Conservation (phyloP, 805 yeast genomes). For the Myxozyma geophila region DNA sequence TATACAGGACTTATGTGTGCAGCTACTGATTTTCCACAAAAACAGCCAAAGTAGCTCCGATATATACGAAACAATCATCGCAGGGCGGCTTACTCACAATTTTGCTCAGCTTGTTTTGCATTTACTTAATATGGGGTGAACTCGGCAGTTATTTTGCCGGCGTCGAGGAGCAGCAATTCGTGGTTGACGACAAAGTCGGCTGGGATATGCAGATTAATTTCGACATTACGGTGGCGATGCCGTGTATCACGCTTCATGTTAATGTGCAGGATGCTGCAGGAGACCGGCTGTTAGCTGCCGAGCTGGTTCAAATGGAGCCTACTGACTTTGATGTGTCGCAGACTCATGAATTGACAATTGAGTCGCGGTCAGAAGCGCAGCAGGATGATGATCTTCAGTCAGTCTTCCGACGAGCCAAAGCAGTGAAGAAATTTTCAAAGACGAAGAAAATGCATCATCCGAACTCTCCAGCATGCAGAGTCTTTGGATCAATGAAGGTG, state of each 20-base stretch:
- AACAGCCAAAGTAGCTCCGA: conserved; percentile 67
- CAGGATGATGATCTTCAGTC: conserved; percentile 20
- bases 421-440: conserved; percentile 20
- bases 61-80: conserved; percentile 71
- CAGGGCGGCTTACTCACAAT: conserved; percentile 80
- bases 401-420: conserved; percentile 34
- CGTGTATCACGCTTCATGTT: conserved; percentile 76
- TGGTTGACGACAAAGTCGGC: conserved; percentile 66
- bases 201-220: conserved; percentile 70
- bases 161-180: conserved; percentile 72
- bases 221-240: conserved; percentile 81
- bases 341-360: conserved; percentile 32
- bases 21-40: not conserved
- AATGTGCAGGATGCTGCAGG: conserved; percentile 76
- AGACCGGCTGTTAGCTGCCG: conserved; percentile 79
- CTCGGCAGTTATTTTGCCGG: conserved; percentile 87
- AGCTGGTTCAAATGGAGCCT: conserved; percentile 73
- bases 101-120: conserved; percentile 60
- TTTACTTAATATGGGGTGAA: conserved; percentile 80
- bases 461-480: conserved; percentile 72
- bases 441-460: conserved; percentile 23
- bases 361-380: conserved; percentile 23
- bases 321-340: conserved; percentile 27
- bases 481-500: conserved; percentile 81
- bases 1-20: conserved; percentile 40